Evolutionary conservation across 306 rosid genomes (phyloP).

Genomic region (Dalbergia oliveri): DNA sequence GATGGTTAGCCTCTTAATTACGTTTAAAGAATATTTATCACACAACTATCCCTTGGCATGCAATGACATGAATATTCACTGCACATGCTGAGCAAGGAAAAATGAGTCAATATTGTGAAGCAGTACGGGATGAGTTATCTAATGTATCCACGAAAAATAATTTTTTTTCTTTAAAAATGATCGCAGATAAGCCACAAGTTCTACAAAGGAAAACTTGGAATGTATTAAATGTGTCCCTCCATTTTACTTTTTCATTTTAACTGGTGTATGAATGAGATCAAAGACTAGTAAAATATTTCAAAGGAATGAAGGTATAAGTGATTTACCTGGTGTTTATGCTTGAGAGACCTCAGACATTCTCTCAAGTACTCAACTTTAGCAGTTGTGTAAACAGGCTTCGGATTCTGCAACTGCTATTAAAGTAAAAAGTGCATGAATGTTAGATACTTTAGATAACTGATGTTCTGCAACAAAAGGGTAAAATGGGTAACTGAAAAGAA

Average conservation of each 20-base stretch:
- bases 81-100: neutral
- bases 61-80: neutral
- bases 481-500: neutral
- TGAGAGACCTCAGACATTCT: constrained; percentile 75
- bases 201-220: neutral
- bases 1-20: too few species aligned
- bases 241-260: too few species aligned
- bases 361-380: constrained; percentile 57
- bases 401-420: constrained; percentile 50
- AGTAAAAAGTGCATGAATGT: constrained; percentile 24
- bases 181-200: neutral
- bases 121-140: neutral
- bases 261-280: neutral
- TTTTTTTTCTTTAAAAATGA: neutral
- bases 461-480: neutral
- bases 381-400: constrained; percentile 45
- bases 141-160: too few species aligned
- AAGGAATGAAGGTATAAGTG: neutral
- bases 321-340: constrained; percentile 63
- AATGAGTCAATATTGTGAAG: neutral
- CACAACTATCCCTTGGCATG: neutral
- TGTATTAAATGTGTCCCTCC: too few species aligned
- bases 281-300: neutral
- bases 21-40: neutral
- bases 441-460: neutral